Evolutionary conservation across 345 rosid genomes (phyloP), one percentile per base, ranked within the genome.

Genomic region (Syzygium oleosum): DNA sequence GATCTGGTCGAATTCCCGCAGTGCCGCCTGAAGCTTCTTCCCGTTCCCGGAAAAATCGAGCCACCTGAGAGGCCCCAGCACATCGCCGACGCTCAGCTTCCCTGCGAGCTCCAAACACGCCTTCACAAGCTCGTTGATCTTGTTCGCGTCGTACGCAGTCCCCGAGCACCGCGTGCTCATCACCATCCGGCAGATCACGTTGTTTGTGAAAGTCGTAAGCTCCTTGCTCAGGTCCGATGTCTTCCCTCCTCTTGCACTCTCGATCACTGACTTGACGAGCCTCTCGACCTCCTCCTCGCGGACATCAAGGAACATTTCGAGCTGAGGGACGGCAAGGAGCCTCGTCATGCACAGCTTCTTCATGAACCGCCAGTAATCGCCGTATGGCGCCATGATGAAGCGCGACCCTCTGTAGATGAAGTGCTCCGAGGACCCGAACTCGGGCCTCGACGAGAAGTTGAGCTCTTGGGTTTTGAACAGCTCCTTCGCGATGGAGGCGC

Each of bases 171-270:
- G 89, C 2, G 95, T 92, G 89, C 94, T 94, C 94, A 96, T 92
- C 2, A 93, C 95, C 98, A 96, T 95, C 88, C 94, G 89, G 63
- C 97, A 95, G n/a, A 95, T 93, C 12, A 90, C 88, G 83, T 93
- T 94, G 88, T 94, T 96, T 5, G 98, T 90, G 87, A 91, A 87
- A 31, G 61, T 87, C n/a, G 91, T 88, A 7, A 93, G 88, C 84
- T 89, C 89, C 65, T 87, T 86, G 77, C 90, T 84, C 85, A 95
- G 87, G 84, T 93, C 93, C 61, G 94, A 91, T 1, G 92, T 63
- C 77, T 85, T 53, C 52, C 91, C 91, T 25, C 29, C 87, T 31
- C 79, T 73, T 0, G 93, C 89, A 56, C 58, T 84, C 58, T 43
- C 73, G 51, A 86, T 22, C 65, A 89, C 85, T 49, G 87, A 89